These are phyloP conservation scores for Dalbergia cultrata DNA, from an alignment of 306 rosid genomes.

Conservation along the genomic window DNA sequence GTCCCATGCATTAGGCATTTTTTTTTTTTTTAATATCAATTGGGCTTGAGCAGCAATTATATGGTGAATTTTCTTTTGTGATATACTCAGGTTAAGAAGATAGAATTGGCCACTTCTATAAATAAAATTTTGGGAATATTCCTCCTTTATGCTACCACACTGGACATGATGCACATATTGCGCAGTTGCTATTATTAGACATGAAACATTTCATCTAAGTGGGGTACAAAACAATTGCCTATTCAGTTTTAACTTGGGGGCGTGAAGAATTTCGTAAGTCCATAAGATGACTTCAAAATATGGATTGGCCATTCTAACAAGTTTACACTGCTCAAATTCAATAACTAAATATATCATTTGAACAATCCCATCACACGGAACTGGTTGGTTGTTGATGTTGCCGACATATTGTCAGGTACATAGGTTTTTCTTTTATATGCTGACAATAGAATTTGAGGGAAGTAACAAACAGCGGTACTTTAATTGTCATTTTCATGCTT, in stretches of 20 bases:
- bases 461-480: constrained; percentile 25
- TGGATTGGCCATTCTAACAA: constrained; percentile 12
- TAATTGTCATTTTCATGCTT: constrained; percentile 42
- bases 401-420: constrained; percentile 41
- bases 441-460: background rate
- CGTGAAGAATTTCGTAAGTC: background rate
- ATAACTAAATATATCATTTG: constrained; percentile 36
- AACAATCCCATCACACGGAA: constrained; percentile 39
- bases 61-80: too few relatives aligned
- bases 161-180: constrained; percentile 19
- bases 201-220: constrained; percentile 2
- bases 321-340: constrained; percentile 29
- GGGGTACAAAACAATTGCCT: background rate
- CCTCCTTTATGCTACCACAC: background rate
- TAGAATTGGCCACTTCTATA: background rate
- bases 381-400: constrained; percentile 32
- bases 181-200: background rate
- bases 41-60: too few relatives aligned
- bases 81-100: too few relatives aligned
- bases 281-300: constrained; percentile 13
- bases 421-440: background rate
- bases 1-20: too few relatives aligned
- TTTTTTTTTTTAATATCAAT: too few relatives aligned
- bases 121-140: constrained; percentile 12
- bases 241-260: constrained; percentile 5